Evolutionary conservation across 352 stramenopile genomes (phyloP).

Genomic region (Globisporangium rhizosaccharum): DNA sequence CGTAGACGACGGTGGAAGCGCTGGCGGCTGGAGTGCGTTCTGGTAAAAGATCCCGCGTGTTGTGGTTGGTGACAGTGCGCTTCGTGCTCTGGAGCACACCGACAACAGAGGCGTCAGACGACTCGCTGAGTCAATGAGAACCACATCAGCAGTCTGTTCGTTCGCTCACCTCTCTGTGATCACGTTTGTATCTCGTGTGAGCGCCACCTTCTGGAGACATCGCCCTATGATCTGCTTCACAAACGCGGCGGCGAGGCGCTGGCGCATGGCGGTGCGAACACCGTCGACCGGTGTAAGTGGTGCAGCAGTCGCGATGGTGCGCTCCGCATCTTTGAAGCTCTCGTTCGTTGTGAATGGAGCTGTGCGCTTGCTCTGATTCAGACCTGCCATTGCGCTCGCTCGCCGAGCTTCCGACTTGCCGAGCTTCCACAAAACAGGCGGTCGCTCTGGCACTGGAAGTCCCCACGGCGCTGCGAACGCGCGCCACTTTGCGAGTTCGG

Average conservation of each 20-base stretch:
- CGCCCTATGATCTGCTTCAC: neutral
- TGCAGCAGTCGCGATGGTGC: too few relatives aligned
- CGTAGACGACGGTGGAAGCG: slow-evolving; percentile 17
- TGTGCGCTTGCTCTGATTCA: too few relatives aligned
- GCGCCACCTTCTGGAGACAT: neutral
- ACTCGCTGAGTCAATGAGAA: too few relatives aligned
- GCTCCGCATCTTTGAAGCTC: too few relatives aligned
- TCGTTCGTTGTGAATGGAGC: too few relatives aligned
- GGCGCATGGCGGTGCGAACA: neutral
- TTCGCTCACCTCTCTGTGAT: neutral
- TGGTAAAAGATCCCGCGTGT: slow-evolving; percentile 25
- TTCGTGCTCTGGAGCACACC: neutral
- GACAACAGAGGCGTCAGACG: neutral
- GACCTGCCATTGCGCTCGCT: neutral
- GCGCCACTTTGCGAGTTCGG: slow-evolving; percentile 6
- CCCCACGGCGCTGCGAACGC: slow-evolving; percentile 5
- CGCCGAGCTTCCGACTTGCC: neutral
- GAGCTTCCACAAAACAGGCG: neutral
- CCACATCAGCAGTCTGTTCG: neutral
- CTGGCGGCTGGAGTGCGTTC: slow-evolving; percentile 19
- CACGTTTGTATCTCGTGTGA: neutral
- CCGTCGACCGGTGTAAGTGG: too few relatives aligned
- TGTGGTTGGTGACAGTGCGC: neutral
- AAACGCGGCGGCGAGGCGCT: neutral
- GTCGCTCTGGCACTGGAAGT: neutral